Conservation (phyloP, 257 asterid genomes). For the Gentiana macrophylla region DNA sequence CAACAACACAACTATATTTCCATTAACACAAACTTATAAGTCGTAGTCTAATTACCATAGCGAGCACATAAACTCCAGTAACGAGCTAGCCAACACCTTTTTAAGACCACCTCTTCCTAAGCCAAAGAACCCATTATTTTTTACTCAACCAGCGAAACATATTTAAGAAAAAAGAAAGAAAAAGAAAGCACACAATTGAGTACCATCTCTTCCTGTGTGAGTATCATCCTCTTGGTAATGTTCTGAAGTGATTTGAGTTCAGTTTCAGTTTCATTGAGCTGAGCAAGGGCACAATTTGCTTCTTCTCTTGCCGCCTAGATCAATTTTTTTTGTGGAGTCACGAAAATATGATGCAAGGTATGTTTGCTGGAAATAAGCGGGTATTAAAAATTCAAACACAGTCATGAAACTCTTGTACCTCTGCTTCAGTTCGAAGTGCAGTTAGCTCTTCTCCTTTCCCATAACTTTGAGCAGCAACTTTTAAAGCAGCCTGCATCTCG, state of each 20-base stretch:
- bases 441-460: conserved; percentile 61
- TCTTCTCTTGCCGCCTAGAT: conserved; percentile 65
- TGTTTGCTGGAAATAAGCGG: not conserved
- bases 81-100: conserved; percentile 94
- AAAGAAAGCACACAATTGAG: conserved; percentile 8
- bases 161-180: conserved; percentile 27
- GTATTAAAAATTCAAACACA: conserved; percentile 3
- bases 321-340: not conserved
- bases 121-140: not conserved
- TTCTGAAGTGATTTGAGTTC: conserved; percentile 54
- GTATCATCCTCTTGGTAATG: conserved; percentile 56
- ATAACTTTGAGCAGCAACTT: conserved; percentile 60
- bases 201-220: conserved; percentile 84
- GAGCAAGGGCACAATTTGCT: conserved; percentile 54
- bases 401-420: conserved; percentile 37
- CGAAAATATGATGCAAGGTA: not conserved
- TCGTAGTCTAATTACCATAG: conserved; percentile 35
- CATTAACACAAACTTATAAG: not conserved
- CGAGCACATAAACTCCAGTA: conserved; percentile 69
- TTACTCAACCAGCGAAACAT: conserved; percentile 14
- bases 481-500: conserved; percentile 63
- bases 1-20: not conserved
- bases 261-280: conserved; percentile 34
- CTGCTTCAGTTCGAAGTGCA: conserved; percentile 70
- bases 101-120: conserved; percentile 89